phyloP scores from a whole-genome alignment of 2,329 filamentous ascomycete species.

The Ophiostoma angusticollis region DNA sequence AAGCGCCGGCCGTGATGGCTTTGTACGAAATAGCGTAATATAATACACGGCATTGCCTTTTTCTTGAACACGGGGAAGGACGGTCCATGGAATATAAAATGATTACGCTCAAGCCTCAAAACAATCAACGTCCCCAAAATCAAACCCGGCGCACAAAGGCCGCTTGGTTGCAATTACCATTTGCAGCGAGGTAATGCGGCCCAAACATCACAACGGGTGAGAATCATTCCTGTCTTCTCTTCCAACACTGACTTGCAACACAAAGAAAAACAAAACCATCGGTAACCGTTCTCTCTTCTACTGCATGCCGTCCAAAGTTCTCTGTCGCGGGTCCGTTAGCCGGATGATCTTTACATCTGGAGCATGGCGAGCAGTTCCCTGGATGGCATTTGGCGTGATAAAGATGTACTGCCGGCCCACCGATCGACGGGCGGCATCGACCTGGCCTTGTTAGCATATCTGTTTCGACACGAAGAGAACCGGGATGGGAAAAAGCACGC shows the following conservation, averaged over 20 bases:
- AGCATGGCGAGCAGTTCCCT: conserved; percentile 41
- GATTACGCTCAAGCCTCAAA: no score
- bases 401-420: conserved; percentile 92
- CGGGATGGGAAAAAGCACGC: background rate
- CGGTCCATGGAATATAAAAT: no score
- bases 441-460: conserved; percentile 39
- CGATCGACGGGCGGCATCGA: conserved; percentile 69
- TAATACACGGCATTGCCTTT: no score
- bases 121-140: no score
- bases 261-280: background rate
- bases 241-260: no score
- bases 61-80: no score
- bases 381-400: conserved; percentile 84
- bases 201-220: background rate
- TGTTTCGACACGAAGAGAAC: conserved; percentile 3
- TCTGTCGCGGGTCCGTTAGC: conserved; percentile 49
- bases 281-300: background rate
- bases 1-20: no score
- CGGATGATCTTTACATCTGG: conserved; percentile 69
- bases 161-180: no score
- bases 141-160: no score
- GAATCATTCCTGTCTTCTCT: no score
- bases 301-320: conserved; percentile 23
- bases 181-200: no score
- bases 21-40: background rate